These are phyloP conservation scores for Colletotrichum navitas DNA, from an alignment of 2,329 filamentous ascomycete species.

Conservation along the genomic window DNA sequence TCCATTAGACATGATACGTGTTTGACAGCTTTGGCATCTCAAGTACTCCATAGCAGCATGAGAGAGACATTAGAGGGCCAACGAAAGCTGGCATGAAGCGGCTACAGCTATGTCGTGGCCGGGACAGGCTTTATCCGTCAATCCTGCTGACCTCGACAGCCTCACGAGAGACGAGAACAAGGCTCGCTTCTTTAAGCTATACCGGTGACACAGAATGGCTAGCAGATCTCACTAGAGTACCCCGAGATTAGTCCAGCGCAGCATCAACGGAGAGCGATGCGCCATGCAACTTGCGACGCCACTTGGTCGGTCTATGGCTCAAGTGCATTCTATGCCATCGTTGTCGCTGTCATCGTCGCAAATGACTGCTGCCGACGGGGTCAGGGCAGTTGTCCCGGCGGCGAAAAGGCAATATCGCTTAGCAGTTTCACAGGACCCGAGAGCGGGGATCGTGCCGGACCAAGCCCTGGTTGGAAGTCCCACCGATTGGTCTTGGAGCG, in stretches of 20 bases:
- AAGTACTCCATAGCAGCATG: too few species aligned
- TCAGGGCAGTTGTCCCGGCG: conserved; percentile 1
- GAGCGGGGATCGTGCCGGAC: conserved; percentile 13
- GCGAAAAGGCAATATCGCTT: conserved; percentile 19
- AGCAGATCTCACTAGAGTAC: background rate
- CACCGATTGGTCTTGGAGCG: conserved; percentile 33
- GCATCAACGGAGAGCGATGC: background rate
- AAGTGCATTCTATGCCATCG: background rate
- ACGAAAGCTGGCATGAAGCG: background rate
- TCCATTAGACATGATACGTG: too few species aligned
- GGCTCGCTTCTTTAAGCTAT: background rate
- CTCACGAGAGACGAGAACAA: background rate
- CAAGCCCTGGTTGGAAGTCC: conserved; percentile 3
- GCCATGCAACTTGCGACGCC: background rate
- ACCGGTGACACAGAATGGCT: background rate
- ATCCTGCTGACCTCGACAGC: background rate
- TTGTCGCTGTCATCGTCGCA: background rate
- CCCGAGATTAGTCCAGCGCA: background rate
- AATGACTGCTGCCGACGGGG: background rate
- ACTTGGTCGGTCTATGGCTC: background rate
- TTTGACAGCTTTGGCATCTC: too few species aligned
- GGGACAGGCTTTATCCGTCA: background rate
- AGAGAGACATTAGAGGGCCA: background rate
- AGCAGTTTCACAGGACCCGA: background rate
- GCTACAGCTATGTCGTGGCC: background rate